A percentile compares a stretch with the other conserved stretches of the same genome.
Evolutionary conservation across 352 stramenopile species (phyloP).

Genomic region (Phytopythium kandeliae): DNA sequence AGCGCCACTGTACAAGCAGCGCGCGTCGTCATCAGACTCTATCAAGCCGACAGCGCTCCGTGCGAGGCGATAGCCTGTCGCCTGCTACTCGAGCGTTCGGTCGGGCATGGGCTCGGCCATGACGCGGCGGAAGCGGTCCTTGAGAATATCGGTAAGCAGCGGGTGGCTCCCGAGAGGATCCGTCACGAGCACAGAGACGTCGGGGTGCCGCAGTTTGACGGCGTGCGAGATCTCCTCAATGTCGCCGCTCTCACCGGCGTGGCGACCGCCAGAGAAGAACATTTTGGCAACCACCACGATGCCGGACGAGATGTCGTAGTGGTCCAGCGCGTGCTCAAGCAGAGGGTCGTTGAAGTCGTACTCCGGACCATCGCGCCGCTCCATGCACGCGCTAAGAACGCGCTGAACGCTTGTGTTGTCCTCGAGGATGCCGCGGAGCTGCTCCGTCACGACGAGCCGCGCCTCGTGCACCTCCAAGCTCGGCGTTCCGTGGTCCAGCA

Average conservation of each 20-base stretch:
- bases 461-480: slow-evolving; percentile 66
- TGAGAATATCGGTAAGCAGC: slow-evolving; percentile 55
- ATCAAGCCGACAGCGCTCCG: background rate
- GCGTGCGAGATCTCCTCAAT: slow-evolving; percentile 69
- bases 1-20: too few species aligned
- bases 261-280: slow-evolving; percentile 72
- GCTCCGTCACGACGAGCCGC: slow-evolving; percentile 45
- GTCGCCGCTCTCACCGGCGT: slow-evolving; percentile 68
- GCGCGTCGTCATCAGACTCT: background rate
- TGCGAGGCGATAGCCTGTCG: background rate
- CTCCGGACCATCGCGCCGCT: slow-evolving; percentile 56
- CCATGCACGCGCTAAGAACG: slow-evolving; percentile 67
- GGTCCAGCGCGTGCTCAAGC: slow-evolving; percentile 50
- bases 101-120: slow-evolving; percentile 18
- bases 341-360: slow-evolving; percentile 84
- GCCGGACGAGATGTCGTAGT: slow-evolving; percentile 53
- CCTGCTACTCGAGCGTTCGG: slow-evolving; percentile 14
- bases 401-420: slow-evolving; percentile 28
- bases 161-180: slow-evolving; percentile 60
- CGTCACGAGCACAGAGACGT: slow-evolving; percentile 52
- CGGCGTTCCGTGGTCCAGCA: slow-evolving; percentile 74
- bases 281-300: slow-evolving; percentile 66
- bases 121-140: slow-evolving; percentile 49
- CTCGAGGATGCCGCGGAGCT: slow-evolving; percentile 34
- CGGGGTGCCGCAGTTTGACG: slow-evolving; percentile 32